Conservation (phyloP, 208 protist species). For the Tritrichomonas foetus region DNA sequence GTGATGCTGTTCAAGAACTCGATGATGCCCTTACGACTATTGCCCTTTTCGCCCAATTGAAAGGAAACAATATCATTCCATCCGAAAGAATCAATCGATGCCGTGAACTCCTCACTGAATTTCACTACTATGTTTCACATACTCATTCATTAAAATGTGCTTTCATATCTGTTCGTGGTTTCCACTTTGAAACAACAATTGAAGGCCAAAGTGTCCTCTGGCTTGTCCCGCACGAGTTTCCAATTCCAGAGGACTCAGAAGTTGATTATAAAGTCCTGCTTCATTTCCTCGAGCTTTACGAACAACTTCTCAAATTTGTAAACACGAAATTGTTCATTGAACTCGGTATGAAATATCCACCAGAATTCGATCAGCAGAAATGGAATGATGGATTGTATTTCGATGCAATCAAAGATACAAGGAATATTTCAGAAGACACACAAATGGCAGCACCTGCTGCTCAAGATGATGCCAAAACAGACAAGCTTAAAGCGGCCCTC, state of each 20-base stretch:
- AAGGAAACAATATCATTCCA: neutral
- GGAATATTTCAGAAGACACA: neutral
- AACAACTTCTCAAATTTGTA: neutral
- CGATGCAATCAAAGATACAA: conserved; percentile 11
- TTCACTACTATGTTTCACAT: conserved; percentile 30
- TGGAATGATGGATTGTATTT: conserved; percentile 4
- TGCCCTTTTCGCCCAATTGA: conserved; percentile 16
- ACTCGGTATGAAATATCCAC: conserved; percentile 17
- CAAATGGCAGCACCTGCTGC: neutral
- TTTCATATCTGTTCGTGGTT: conserved; percentile 1
- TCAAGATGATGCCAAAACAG: neutral
- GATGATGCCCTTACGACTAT: conserved; percentile 22
- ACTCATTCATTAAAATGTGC: neutral
- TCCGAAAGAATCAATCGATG: neutral
- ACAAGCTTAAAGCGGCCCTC: neutral
- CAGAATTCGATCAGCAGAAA: neutral
- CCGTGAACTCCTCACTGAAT: neutral
- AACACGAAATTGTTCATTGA: neutral
- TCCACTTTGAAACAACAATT: conserved; percentile 6
- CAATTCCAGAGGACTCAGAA: neutral
- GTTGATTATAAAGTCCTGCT: conserved; percentile 13
- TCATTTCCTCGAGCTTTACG: conserved; percentile 22
- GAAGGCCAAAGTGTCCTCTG: neutral
- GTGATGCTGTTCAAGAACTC: conserved; percentile 29
- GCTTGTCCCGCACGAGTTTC: neutral